phyloP scores from a whole-genome alignment of 2,329 filamentous ascomycete genomes.

The Fusarium ambrosium region DNA sequence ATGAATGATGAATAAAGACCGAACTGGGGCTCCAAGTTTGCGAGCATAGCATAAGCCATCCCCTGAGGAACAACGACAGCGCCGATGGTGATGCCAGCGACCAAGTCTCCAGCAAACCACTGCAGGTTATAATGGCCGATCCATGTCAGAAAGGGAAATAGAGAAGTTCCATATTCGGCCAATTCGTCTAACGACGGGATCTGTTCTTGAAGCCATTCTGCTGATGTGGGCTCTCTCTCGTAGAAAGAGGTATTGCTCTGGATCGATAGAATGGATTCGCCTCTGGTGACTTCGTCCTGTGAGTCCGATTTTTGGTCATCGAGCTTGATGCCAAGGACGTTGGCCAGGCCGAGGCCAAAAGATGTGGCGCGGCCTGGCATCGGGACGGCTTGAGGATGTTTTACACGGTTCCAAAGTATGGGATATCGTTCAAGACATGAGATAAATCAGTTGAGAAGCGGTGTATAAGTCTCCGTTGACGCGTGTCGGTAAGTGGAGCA shows the following conservation, averaged over 20 bases:
- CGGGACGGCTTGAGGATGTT: neutral
- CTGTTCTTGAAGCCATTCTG: conserved; percentile 78
- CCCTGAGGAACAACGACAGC: conserved; percentile 89
- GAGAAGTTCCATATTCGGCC: conserved; percentile 71
- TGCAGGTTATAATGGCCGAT: conserved; percentile 88
- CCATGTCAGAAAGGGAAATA: conserved; percentile 95
- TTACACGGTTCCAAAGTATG: neutral
- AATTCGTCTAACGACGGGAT: conserved; percentile 70
- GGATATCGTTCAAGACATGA: neutral
- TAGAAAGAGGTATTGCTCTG: conserved; percentile 83
- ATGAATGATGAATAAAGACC: conserved; percentile 93
- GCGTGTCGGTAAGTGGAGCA: neutral
- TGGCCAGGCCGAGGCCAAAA: conserved; percentile 81
- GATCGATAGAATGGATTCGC: conserved; percentile 83
- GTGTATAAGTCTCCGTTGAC: neutral
- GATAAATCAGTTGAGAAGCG: neutral
- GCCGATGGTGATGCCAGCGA: conserved; percentile 77
- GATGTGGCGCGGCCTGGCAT: conserved; percentile 59
- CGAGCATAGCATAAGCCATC: conserved; percentile 93
- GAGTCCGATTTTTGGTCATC: conserved; percentile 64
- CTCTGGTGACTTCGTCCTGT: conserved; percentile 75
- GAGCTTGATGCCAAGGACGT: conserved; percentile 85
- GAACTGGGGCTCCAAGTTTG: conserved; percentile 83
- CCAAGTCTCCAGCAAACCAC: conserved; percentile 90
- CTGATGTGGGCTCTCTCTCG: conserved; percentile 82